A percentile compares a stretch with the other conserved stretches of the same genome.
Evolutionary conservation across 371 early-diverging fungal genomes (phyloP).

Genomic region (Mucor racemosus): DNA sequence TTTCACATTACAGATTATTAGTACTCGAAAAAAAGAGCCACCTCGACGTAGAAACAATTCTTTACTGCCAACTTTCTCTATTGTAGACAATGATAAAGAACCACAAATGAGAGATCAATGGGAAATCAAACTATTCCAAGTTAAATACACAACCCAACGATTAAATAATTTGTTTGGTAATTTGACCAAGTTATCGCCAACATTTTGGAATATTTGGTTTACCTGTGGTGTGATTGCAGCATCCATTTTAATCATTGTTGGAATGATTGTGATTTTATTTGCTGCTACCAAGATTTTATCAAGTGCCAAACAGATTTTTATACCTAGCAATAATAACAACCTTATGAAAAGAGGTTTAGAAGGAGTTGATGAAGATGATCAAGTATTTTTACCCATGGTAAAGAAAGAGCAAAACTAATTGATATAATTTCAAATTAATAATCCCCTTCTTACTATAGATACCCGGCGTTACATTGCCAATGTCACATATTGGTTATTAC

Average conservation of each 20-base stretch:
- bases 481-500: conserved; percentile 76
- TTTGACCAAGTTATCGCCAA: conserved; percentile 48
- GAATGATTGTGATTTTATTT: conserved; percentile 54
- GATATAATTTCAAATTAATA: not conserved
- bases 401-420: not conserved
- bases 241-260: conserved; percentile 52
- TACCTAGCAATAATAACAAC: not conserved
- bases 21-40: conserved; percentile 16
- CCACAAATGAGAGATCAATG: conserved; percentile 37
- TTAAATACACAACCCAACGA: conserved; percentile 64
- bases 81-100: conserved; percentile 18
- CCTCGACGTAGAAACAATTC: conserved; percentile 11
- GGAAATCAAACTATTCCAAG: conserved; percentile 53
- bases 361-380: conserved; percentile 45
- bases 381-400: conserved; percentile 68
- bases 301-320: conserved; percentile 17
- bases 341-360: conserved; percentile 13
- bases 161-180: conserved; percentile 56
- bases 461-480: conserved; percentile 82
- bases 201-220: conserved; percentile 70
- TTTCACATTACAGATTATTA: conserved; percentile 34
- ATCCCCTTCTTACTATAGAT: conserved; percentile 57
- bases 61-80: conserved; percentile 29
- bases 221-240: conserved; percentile 58
- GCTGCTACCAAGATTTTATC: conserved; percentile 52